Evolutionary conservation across 331 rosid species (phyloP), one percentile per base, ranked within the genome.

Genomic region (Stylosanthes scabra): DNA sequence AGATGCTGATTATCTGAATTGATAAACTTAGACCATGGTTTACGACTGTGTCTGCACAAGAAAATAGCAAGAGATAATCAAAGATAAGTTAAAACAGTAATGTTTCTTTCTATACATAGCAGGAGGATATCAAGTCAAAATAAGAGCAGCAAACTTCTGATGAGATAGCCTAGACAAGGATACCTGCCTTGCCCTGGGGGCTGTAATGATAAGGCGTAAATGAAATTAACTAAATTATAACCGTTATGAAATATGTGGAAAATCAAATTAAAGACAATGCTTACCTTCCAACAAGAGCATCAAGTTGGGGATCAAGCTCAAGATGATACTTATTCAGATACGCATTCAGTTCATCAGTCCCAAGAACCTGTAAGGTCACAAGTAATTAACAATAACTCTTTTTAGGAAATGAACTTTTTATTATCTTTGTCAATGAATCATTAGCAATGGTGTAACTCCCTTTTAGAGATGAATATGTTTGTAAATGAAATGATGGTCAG

Each of bases 281-380:
- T 95, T 90, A 89, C 97, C 98, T 91, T 81, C 98, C 98, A 55
- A 94, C 95, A 47, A 89, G 93, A 8, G 91, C 91, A 80, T 89
- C 98, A 62, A 94, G 97, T 83, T 94, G 95, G 62, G 96, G 95
- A 78, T 94, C 97, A 61, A 91, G 90, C 89, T 88, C 96, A 60
- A 94, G 76, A 63, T 88, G 93, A 83, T 91, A 91, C 82, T 91
- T 94, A 62, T 80, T 88, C 81, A 94, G 80, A 81, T 91, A 94
- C 60, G 97, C 95, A 85, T 84, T 89, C 80, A 91, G 77, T 78
- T 91, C 98, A 81, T 94, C 98, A 42, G 98, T 91, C 71, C 97
- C 98, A 79, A 91, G 97, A 27, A 94, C 98, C 97, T 94, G 83
- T 42, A 66, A n/a, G 74, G 79, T 69, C 45, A 70, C 68, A 64